phyloP scores from a whole-genome alignment of 2,329 filamentous ascomycete species.

The Aureobasidium sp. region DNA sequence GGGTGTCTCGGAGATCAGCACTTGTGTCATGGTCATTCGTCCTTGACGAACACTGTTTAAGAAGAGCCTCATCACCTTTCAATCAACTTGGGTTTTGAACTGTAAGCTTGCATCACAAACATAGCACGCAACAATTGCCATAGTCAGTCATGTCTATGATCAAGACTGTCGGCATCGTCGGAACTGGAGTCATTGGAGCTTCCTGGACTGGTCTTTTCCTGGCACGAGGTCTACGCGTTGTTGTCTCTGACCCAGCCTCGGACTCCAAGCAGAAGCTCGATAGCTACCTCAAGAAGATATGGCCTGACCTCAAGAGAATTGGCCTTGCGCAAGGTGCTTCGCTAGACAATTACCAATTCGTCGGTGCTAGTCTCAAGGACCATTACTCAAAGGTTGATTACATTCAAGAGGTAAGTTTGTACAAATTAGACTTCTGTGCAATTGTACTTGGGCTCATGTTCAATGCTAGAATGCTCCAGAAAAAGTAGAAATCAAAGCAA shows the following conservation, averaged over 20 bases:
- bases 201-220: conserved; percentile 36
- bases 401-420: conserved; percentile 24
- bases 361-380: conserved; percentile 13
- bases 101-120: background rate
- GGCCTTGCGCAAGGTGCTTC: conserved; percentile 14
- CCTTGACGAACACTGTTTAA: background rate
- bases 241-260: conserved; percentile 33
- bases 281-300: conserved; percentile 17
- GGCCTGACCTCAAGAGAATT: conserved; percentile 16
- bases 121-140: background rate
- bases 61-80: too few relatives aligned
- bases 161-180: conserved; percentile 27
- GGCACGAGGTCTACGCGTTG: conserved; percentile 30
- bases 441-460: background rate
- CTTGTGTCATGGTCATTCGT: background rate
- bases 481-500: conserved; percentile 41
- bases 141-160: background rate
- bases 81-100: background rate
- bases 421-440: background rate
- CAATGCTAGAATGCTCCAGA: conserved; percentile 47
- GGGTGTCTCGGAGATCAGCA: background rate
- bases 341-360: conserved; percentile 17
- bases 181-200: conserved; percentile 32
- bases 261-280: conserved; percentile 25
- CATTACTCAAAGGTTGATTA: conserved; percentile 22